Base-by-base conservation (phyloP, 352 stramenopile genomes). In the Globisporangium sylvaticum region DNA sequence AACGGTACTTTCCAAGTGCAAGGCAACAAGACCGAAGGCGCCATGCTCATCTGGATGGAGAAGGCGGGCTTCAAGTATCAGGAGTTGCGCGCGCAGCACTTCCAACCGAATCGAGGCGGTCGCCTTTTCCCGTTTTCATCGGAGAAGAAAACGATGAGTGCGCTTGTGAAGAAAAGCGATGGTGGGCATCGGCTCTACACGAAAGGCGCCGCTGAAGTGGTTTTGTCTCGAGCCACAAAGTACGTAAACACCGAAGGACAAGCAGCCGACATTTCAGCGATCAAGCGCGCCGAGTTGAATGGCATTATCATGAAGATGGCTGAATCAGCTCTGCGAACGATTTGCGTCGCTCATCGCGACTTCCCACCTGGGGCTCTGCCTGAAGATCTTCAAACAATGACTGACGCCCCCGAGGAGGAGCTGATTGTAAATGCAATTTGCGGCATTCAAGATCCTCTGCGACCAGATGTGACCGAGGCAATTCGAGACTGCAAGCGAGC, bases 371-470 rank as follows among this genome's bases (percentile, higher is more conserved):
- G 63, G 0, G 79, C 79, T 4, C 69, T 97, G 1, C 88, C 88
- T 7, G 58, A 70, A 12, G 83, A 94, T 39, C 76, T 94, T 4
- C 72, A 91, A 34, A 77, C 74, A 6, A 67, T 92, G 12, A 61
- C 64, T 4, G 68, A 88, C 7, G 75, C 84, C 4, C 88, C 90
- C 14, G 91, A 97, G 48, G 75, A 89, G 5, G 78, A 94, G 8
- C 76, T 96, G 56, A 65, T 96, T 18, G 77, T 95, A 37, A 86
- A 81, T 37, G 94, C 90, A 46, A 92, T 99, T 64, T 96, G 98
- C 48, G 97, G 96, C 65, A 98, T 99, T 66, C 88, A 98, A 69
- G 97, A 99, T 73, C 97, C 97, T 4, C 83, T 98, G 48, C 92
- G 96, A 20, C 79, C 82, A 0, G 96, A 99, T 71, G 97, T 99